phyloP scores from a whole-genome alignment of 208 protist genomes.

The Acanthamoeba triangularis region DNA sequence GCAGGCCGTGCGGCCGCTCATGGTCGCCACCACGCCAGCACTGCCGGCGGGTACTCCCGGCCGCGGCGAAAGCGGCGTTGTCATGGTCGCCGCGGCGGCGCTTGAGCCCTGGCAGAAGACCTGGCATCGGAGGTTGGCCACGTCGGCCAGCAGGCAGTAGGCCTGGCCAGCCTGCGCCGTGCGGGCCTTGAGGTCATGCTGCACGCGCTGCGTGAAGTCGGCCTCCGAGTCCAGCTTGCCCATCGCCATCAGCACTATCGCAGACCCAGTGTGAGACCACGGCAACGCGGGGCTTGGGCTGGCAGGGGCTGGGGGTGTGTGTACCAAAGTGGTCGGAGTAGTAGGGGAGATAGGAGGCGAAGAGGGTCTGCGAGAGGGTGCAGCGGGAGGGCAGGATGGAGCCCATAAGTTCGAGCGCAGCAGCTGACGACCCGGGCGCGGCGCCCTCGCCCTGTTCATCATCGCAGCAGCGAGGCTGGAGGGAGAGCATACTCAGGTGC shows the following conservation, averaged over 20 bases:
- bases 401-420: background rate
- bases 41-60: background rate
- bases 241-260: background rate
- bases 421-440: background rate
- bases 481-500: background rate
- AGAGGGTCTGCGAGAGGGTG: background rate
- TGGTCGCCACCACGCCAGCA: background rate
- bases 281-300: background rate
- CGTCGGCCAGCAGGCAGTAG: slow-evolving; percentile 26
- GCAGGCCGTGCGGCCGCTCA: background rate
- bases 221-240: slow-evolving; percentile 12
- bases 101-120: background rate
- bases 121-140: slow-evolving; percentile 20
- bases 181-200: slow-evolving; percentile 28
- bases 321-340: slow-evolving; percentile 49
- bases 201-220: slow-evolving; percentile 26
- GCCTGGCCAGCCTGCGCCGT: slow-evolving; percentile 20
- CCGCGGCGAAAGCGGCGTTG: background rate
- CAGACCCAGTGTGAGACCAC: background rate
- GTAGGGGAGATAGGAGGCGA: slow-evolving; percentile 14
- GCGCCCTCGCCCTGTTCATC: background rate
- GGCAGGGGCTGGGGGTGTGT: background rate
- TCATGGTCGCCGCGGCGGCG: background rate
- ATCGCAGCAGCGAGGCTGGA: background rate
- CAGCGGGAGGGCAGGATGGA: background rate